Base-by-base conservation (phyloP, 768 basidiomycete genomes). In the Russula sp. region DNA sequence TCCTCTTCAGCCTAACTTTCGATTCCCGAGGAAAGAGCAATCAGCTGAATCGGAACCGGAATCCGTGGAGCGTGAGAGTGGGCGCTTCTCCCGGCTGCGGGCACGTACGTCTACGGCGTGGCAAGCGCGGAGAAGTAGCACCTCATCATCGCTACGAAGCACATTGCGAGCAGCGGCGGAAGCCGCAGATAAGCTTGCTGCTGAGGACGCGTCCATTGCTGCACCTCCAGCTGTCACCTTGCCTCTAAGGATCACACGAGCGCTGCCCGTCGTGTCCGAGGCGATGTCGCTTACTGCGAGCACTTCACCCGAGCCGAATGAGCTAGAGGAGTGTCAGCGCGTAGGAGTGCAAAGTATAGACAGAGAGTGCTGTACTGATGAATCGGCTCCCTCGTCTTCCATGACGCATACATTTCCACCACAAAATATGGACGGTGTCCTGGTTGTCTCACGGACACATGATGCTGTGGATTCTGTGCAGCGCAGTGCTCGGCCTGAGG, bases 1-100 rank as follows among this genome's bases (percentile, higher is more conserved):
- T 20, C 58, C 65, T 22, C 29, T 53, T 25, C 55, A 51, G 16
- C 46, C 48, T 10, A 38, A 45, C 64, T 49, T 56, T 56, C 56
- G 56, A n/a, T 65, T 65, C 35, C 64, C 64, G 2, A 65, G n/a
- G 35, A 60, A 45, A n/a, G 50, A 62, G 46, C 45, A 38, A 38
- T 56, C 29, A 7, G 63, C 25, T 32, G 60, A 62, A 14, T 64
- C 55, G 3, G 59, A 51, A 8, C 36, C 42, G 4, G 63, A 57
- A 55, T 48, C 60, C 10, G 42, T 62, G 29, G 63, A 42, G 13
- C 54, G 63, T 62, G 55, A 57, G 49, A 57, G n/a, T 7, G 54
- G 60, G 43, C 54, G 49, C 43, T 52, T 62, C 34, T 36, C 60
- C 29, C 29, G 60, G 11, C 25, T 56, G 16, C 54, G 55, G 34